Evolutionary conservation across 352 stramenopile species (phyloP).

Genomic region (Phytophthora capsici): DNA sequence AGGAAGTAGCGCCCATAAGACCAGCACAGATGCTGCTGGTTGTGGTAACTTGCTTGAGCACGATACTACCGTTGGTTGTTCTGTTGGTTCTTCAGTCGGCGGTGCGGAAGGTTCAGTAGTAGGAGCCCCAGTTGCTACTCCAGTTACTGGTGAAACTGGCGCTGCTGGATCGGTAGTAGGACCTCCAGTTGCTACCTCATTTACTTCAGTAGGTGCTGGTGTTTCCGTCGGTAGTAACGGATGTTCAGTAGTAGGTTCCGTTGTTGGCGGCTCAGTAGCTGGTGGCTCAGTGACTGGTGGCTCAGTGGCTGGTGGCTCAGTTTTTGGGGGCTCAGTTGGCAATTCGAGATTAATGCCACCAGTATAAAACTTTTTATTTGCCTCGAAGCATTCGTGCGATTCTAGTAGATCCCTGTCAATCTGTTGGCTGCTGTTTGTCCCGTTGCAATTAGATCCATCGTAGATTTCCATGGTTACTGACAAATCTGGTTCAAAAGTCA

Average conservation of each 20-base stretch:
- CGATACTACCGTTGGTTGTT: neutral
- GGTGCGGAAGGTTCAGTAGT: neutral
- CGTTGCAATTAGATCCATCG: neutral
- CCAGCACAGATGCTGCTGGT: neutral
- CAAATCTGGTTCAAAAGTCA: neutral
- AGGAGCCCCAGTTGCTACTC: too few relatives aligned
- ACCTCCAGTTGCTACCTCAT: too few relatives aligned
- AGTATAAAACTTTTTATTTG: neutral
- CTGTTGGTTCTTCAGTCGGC: neutral
- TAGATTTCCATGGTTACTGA: slow-evolving; percentile 2
- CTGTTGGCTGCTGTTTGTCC: neutral
- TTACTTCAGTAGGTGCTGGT: too few relatives aligned
- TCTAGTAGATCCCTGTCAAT: neutral
- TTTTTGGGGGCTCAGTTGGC: too few relatives aligned
- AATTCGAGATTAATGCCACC: neutral
- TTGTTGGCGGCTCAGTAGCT: too few relatives aligned
- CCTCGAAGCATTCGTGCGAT: slow-evolving; percentile 1
- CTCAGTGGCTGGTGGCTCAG: too few relatives aligned
- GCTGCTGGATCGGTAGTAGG: too few relatives aligned
- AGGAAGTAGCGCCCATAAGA: neutral
- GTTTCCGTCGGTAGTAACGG: too few relatives aligned
- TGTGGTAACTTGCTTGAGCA: neutral
- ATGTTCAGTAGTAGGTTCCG: too few relatives aligned
- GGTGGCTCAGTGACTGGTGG: too few relatives aligned
- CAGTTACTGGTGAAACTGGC: too few relatives aligned